Base-by-base conservation (phyloP, 2,329 filamentous ascomycete genomes). In the Golovinomyces cichoracearum region DNA sequence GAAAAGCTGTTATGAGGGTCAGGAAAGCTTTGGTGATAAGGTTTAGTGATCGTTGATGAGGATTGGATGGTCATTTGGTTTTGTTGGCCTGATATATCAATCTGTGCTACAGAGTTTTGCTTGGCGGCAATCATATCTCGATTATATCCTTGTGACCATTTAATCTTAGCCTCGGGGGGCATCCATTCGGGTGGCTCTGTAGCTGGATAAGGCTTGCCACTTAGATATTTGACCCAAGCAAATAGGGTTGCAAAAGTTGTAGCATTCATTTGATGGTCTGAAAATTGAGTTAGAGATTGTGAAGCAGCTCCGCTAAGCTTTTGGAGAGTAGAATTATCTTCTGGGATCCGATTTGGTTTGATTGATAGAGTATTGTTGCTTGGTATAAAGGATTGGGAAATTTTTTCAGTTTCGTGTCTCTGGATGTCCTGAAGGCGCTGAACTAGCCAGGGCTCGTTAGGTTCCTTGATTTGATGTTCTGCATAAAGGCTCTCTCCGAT, bases 101-200 rank as follows among this genome's bases (percentile, higher is more conserved):
- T 27, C 27, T 38, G 31, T 17, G 13, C 19, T 6, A 21, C 27
- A 31, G 37, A 22, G 5, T 44, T 48, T 22, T 47, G 64, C 44
- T 66, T 61, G 42, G 62, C 63, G 1, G 58, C 57, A 7, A 63
- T 59, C 31, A 61, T 59, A 44, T 65, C 63, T 40, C 58, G 59
- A 31, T 61, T 57, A 52, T 66, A 68, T 0, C 69, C 70, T 10
- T 66, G 59, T 62, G 67, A 68, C 72, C 72, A 76, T 52, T 72
- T 66, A 9, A 65, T 62, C 51, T 65, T 65, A 2, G 65, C 58
- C 27, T 69, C 64, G 21, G 66, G 60, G 9, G 60, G 61, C 53
- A 75, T 65, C 65, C 71, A 73, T 17, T 66, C 65, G 0, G 73
- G 71, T 3, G 73, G 69, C 40, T 69, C 65, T 1, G 57, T 66